Base-by-base conservation (phyloP, 257 asterid species). In the Capsicum baccatum region DNA sequence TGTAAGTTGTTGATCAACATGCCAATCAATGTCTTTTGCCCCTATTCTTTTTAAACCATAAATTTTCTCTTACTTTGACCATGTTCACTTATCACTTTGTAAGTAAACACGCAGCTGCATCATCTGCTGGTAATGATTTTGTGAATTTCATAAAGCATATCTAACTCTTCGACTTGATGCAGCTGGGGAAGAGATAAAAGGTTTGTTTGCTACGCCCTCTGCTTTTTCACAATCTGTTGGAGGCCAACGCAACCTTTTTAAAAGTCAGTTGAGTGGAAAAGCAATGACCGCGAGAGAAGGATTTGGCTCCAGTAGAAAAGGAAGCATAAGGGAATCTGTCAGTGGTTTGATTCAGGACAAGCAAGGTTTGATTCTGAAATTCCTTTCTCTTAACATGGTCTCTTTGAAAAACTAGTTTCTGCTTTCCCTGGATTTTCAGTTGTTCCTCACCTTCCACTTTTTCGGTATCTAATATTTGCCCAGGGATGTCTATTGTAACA, bases 171-270 rank as follows among this genome's bases (percentile, higher is more conserved):
- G 3, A 76, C 64, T 54, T 33, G 82, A 54, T 78, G 82, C 64
- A 78, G 82, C 44, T 5, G 50, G 82, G 26, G 82, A 78, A 78
- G 82, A 54, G 42, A 64, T 78, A 54, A 78, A 78, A 78, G 21
- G 26, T 26, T 54, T 78, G 81, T 78, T 54, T 33, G 81, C 81
- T 21, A 54, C 64, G 15, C 64, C 64, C 44, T 54, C n/a, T 26
- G 42, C 33, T 78, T 26, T 54, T 78, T 78, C 66, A 54, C 63
- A 33, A 54, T 78, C 82, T 26, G 60, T 78, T 78, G 64, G 50
- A 54, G 64, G 11, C 64, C 15, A 8, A 37, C 48, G 16, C 44
- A 54, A 14, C 66, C 10, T 13, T 8, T 33, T 78, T 54, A 26
- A 54, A 26, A 52, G 44, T 54, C 82, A 54, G 54, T 54, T 78